Base-by-base conservation (phyloP, 768 basidiomycete genomes). In the Lentinula aciculospora region DNA sequence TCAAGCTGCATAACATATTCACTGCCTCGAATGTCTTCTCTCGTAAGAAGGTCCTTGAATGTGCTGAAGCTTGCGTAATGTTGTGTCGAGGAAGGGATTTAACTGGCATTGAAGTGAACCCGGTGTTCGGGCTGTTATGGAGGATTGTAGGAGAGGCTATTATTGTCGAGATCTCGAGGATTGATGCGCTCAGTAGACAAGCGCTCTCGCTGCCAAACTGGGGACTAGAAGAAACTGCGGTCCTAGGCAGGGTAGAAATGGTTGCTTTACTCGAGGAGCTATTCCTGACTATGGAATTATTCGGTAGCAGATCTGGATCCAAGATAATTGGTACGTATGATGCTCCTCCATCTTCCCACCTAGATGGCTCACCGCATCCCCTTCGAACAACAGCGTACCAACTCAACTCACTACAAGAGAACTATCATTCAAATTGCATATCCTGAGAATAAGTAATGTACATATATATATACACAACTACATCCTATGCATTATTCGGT, bases 1-100 rank as follows among this genome's bases (percentile, higher is more conserved):
- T 69, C 32, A 66, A 66, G 51, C 63, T 72, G 6, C 65, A 69
- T 46, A 61, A 53, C 40, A 54, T 57, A 34, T 65, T 67, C 49
- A 56, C 58, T 42, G 57, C 58, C 40, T 45, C 58, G 13, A 61
- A 65, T 47, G 12, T 47, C 10, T 44, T 49, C 46, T 57, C 59
- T 29, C 53, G 49, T 34, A 55, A 51, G 36, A 47, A 57, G 37
- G 25, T 29, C 3, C 25, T 57, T 17, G 17, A 23, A 34, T 44
- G 46, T 27, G 59, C 59, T 2, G 47, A 54, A 19, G 6, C 21
- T 9, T 55, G 40, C 29, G 25, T 57, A 6, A 25, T 28, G 21
- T 31, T 57, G 23, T 19, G 34, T 6, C 40, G 27, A 21, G 28
- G 28, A 37, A 42, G 15, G 12, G 46, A 60, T 32, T 27, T 60